Evolutionary conservation across 768 basidiomycete genomes (phyloP), one percentile per base, ranked within the genome.

Genomic region (Porphyrellus cyaneotinctus): DNA sequence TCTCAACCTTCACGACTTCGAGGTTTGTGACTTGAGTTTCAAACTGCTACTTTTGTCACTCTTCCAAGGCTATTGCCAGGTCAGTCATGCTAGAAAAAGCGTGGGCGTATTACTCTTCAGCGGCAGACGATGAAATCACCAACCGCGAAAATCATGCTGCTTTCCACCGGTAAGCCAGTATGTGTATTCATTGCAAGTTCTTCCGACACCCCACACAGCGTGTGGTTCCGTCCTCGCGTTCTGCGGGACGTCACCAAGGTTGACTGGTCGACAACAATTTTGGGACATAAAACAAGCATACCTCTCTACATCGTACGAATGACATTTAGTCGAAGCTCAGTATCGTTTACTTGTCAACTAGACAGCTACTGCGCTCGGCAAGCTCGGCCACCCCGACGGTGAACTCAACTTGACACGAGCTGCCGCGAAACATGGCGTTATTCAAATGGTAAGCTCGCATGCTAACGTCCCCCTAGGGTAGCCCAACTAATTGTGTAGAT

Each of bases 91-190:
- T 84, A 2, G 85, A 87, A 31, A 91, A 91, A 66, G 91, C 91
- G 0, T 97, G 95, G 95, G 95, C 94, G 6, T 95, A 95, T 68
- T 95, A 97, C 64, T 92, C 89, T 1, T 94, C 91, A n/a, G 95
- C 93, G 17, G 85, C 95, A 8, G 95, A 97, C 65, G 95, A 97
- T 60, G 93, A 97, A 70, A 91, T 94, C 41, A 94, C 92, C 28
- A 75, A 80, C 54, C 78, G 93, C 44, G 93, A 95, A 69, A 97
- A 97, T 61, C 91, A 91, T 56, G 78, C 84, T 47, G 95, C 94
- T 2, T 98, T 87, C 64, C 95, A 97, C 60, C 79, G 95, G 90
- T 87, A 53, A 47, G 53, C 20, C 4, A 14, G 3, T 6, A 14
- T 37, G 23, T 43, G 28, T 38, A 17, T 0, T 38, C 17, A 17